Conservation (phyloP, 2,329 filamentous ascomycete species). For the Calonectria hawksworthii region DNA sequence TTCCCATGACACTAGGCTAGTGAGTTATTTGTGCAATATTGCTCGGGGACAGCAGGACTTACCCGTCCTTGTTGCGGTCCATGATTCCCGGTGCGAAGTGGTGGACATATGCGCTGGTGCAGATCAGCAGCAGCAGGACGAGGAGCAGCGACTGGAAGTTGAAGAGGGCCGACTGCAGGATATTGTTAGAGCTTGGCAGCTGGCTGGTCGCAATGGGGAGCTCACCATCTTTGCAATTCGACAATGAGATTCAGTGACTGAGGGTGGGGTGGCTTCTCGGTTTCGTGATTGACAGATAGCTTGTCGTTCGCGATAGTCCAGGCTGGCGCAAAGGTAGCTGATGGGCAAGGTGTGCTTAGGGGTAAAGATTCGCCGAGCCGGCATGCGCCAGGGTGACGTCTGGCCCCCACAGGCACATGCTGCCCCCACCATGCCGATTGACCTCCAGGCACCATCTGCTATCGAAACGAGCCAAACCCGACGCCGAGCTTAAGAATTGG, state of each 20-base stretch:
- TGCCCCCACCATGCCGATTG: constrained; percentile 33
- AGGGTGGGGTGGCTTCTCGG: neutral
- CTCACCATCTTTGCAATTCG: constrained; percentile 46
- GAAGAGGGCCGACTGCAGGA: constrained; percentile 88
- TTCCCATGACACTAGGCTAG: constrained; percentile 75
- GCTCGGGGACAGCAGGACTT: constrained; percentile 46
- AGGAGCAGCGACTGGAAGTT: constrained; percentile 98
- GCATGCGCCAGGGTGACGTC: constrained; percentile 37
- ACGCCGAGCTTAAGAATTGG: neutral
- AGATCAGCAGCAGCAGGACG: constrained; percentile 94
- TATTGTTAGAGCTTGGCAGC: constrained; percentile 29
- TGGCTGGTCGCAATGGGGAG: neutral
- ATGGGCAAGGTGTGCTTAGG: constrained; percentile 49
- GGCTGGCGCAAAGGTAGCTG: constrained; percentile 23
- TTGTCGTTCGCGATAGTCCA: constrained; percentile 31
- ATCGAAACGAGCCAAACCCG: constrained; percentile 4
- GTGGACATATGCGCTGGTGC: constrained; percentile 95
- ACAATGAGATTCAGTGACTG: neutral
- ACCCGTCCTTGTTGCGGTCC: constrained; percentile 94
- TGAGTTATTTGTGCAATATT: constrained; percentile 28
- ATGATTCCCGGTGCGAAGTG: constrained; percentile 90
- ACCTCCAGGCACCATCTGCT: constrained; percentile 15
- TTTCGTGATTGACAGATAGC: constrained; percentile 14
- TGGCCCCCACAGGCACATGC: constrained; percentile 39
- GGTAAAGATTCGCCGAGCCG: constrained; percentile 56